These are phyloP conservation scores for Euclidium syriacum DNA, from an alignment of 345 rosid species.

Conservation along the genomic window DNA sequence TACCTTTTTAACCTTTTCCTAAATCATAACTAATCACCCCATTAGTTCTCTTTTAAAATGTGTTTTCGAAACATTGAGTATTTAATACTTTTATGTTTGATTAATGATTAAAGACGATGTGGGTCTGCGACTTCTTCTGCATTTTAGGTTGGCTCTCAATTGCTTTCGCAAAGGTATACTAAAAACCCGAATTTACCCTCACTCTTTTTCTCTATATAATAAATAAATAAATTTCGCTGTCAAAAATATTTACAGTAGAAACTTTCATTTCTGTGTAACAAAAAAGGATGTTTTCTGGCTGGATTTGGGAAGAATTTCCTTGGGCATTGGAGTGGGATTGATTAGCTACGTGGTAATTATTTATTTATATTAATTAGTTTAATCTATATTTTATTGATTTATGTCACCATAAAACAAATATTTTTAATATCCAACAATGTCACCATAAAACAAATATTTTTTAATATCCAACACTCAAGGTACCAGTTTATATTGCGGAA, in stretches of 20 bases:
- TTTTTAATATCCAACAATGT: neutral
- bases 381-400: neutral
- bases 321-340: constrained; percentile 31
- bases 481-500: constrained; percentile 43
- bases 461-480: constrained; percentile 25
- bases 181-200: too few relatives aligned
- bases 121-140: constrained; percentile 33
- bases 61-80: too few relatives aligned
- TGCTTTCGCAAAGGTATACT: constrained; percentile 38
- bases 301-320: constrained; percentile 23
- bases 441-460: neutral
- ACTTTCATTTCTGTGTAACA: neutral
- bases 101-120: constrained; percentile 32
- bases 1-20: neutral
- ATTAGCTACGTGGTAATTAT: constrained; percentile 31
- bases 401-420: neutral
- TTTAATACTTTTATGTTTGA: neutral
- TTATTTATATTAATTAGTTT: neutral
- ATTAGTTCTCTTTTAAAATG: too few relatives aligned
- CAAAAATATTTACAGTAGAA: neutral
- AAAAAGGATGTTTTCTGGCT: constrained; percentile 29
- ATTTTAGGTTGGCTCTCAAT: constrained; percentile 38
- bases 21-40: neutral
- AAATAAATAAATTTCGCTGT: neutral
- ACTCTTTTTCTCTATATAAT: neutral